Conservation (phyloP, 495 filamentous ascomycete genomes). For the Podospora australis region DNA sequence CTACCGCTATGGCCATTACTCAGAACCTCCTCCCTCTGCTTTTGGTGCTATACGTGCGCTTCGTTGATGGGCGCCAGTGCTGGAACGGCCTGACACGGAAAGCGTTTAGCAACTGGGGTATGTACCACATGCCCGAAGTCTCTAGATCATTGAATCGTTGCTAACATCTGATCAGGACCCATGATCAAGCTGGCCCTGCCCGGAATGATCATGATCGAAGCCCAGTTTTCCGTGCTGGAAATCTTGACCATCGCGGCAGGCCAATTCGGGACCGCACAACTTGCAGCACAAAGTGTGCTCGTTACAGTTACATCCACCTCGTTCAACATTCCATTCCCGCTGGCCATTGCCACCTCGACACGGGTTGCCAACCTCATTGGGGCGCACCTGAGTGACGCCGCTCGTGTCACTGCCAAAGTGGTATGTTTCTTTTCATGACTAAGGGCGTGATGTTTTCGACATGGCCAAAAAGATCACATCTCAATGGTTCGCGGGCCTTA, state of each 20-base stretch:
- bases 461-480: too few relatives aligned
- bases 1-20: constrained; percentile 74
- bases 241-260: constrained; percentile 60
- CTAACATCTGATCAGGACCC: constrained; percentile 27
- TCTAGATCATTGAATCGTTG: neutral
- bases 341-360: constrained; percentile 49
- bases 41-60: constrained; percentile 68
- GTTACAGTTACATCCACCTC: constrained; percentile 40
- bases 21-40: constrained; percentile 74
- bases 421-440: constrained; percentile 21
- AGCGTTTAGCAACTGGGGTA: constrained; percentile 72
- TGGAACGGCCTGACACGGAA: constrained; percentile 74
- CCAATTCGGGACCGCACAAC: constrained; percentile 57
- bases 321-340: constrained; percentile 50
- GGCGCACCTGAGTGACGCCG: constrained; percentile 56
- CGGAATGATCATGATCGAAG: constrained; percentile 78
- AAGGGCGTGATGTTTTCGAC: neutral
- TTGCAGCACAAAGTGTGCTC: constrained; percentile 50
- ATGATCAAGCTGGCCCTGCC: constrained; percentile 77
- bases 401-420: constrained; percentile 56
- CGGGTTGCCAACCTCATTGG: constrained; percentile 53
- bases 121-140: constrained; percentile 11
- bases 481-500: too few relatives aligned
- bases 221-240: constrained; percentile 73
- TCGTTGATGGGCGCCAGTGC: constrained; percentile 69